Evolutionary conservation across 2,329 filamentous ascomycete species (phyloP), one percentile per base, ranked within the genome.

Genomic region (Alternaria tenuissima): DNA sequence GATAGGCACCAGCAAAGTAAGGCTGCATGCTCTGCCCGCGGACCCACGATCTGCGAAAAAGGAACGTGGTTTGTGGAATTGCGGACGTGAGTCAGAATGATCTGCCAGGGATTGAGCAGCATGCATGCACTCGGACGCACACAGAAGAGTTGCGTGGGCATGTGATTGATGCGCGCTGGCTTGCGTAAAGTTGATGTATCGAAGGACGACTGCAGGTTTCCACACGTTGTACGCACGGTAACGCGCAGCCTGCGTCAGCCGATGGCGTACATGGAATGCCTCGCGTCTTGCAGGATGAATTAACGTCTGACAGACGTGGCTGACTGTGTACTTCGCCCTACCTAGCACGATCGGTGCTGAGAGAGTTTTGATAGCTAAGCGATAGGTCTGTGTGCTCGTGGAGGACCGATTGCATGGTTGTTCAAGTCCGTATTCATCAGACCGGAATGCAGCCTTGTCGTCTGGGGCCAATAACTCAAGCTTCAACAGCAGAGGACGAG

Each of bases 121-220:
- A 11, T 30, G 28, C 51, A 58, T 47, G 44, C 26, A 59, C 51
- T 46, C 44, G 55, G 26, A 26, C 28, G 24, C 38, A 46, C 46
- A 59, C 59, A 61, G 52, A 53, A 59, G 41, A 44, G 52, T 38
- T 61, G 64, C 62, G 68, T 66, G 65, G 54, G 63, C 66, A 69
- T 73, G 69, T 74, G 71, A 73, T 62, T 59, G 62, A 63, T 64
- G 62, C 65, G 64, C 65, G 43, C 66, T 66, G 60, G 61, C 52
- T 34, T 49, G 46, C 30, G 46, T 49, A 38, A 24, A 24, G 43
- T 56, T 55, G 62, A 63, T 64, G 63, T 61, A 64, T 68, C 63
- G 66, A 69, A 68, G 63, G 47, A 57, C 59, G 41, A 49, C 46
- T 66, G 66, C 64, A 68, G 65, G 51, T 59, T 68, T 64, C 64